These are phyloP conservation scores for Hortaea werneckii DNA, from an alignment of 2,329 filamentous ascomycete genomes.

Conservation along the genomic window DNA sequence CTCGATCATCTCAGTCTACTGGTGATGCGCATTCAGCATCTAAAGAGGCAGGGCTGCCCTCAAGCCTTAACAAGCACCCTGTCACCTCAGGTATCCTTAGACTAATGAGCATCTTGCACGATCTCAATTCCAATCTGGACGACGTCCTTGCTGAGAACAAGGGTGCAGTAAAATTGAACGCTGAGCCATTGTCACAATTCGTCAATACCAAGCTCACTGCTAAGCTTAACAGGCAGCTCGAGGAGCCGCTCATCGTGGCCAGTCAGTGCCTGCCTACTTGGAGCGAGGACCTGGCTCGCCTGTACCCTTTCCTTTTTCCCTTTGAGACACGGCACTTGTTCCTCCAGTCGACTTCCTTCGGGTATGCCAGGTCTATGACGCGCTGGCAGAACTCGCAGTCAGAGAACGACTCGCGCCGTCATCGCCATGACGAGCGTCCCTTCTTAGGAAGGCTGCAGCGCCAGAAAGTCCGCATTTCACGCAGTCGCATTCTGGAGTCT, in stretches of 20 bases:
- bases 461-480: slow-evolving; percentile 95
- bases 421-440: slow-evolving; percentile 75
- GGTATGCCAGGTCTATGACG: slow-evolving; percentile 93
- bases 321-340: slow-evolving; percentile 97
- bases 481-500: slow-evolving; percentile 89
- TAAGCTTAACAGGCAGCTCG: slow-evolving; percentile 90
- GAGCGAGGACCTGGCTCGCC: slow-evolving; percentile 86
- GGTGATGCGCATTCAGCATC: slow-evolving; percentile 42
- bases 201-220: slow-evolving; percentile 98
- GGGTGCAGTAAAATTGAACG: slow-evolving; percentile 52
- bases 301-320: slow-evolving; percentile 94
- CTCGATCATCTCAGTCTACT: slow-evolving; percentile 17
- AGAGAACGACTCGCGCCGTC: slow-evolving; percentile 66
- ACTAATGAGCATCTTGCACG: slow-evolving; percentile 80
- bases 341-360: slow-evolving; percentile 94
- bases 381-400: slow-evolving; percentile 91
- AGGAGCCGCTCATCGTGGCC: slow-evolving; percentile 92
- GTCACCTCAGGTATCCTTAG: slow-evolving; percentile 79
- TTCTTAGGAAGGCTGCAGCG: slow-evolving; percentile 86
- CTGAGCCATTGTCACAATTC: slow-evolving; percentile 83
- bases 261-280: slow-evolving; percentile 92
- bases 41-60: slow-evolving; percentile 55
- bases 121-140: slow-evolving; percentile 85
- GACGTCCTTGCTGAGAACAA: slow-evolving; percentile 77
- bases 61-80: slow-evolving; percentile 72